Percentiles rank a stretch among this genome's conserved stretches.
Evolutionary conservation across 2,329 filamentous ascomycete genomes (phyloP).

Genomic region (Venturia pyrina): DNA sequence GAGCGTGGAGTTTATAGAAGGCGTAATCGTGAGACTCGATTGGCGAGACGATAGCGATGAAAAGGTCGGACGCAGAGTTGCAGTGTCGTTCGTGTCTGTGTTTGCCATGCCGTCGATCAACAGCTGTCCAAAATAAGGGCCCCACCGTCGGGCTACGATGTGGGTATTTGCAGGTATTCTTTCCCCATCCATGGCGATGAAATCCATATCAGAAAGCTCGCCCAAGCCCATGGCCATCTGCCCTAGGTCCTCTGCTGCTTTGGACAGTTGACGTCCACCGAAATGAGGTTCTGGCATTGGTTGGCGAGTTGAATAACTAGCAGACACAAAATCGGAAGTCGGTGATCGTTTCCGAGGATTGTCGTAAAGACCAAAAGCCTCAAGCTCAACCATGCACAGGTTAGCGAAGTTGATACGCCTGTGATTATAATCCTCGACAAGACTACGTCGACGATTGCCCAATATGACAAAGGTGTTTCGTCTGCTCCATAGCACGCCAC

Average conservation of each 20-base stretch:
- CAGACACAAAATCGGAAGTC: conserved; percentile 74
- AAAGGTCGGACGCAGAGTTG: conserved; percentile 59
- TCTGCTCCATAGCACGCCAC: conserved; percentile 85
- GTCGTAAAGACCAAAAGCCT: conserved; percentile 94
- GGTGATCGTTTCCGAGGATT: conserved; percentile 74
- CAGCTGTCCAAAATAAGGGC: conserved; percentile 88
- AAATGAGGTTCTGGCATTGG: conserved; percentile 43
- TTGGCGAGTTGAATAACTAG: conserved; percentile 52
- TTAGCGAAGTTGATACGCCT: conserved; percentile 96
- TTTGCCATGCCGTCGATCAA: conserved; percentile 67
- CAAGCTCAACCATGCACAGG: conserved; percentile 91
- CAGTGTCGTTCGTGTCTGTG: conserved; percentile 62
- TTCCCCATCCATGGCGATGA: conserved; percentile 82
- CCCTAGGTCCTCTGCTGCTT: conserved; percentile 75
- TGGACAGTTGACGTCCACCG: conserved; percentile 65
- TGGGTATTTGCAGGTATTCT: conserved; percentile 89
- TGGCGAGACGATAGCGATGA: conserved; percentile 50
- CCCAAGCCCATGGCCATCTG: conserved; percentile 66
- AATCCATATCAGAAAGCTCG: conserved; percentile 95
- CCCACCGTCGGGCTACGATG: conserved; percentile 80
- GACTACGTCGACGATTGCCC: conserved; percentile 81
- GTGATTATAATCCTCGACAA: conserved; percentile 98
- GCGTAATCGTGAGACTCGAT: conserved; percentile 79
- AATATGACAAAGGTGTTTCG: conserved; percentile 93
- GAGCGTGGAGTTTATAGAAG: conserved; percentile 25